phyloP scores from a whole-genome alignment of 768 basidiomycete genomes.

The Cystofilobasidium ferigula region DNA sequence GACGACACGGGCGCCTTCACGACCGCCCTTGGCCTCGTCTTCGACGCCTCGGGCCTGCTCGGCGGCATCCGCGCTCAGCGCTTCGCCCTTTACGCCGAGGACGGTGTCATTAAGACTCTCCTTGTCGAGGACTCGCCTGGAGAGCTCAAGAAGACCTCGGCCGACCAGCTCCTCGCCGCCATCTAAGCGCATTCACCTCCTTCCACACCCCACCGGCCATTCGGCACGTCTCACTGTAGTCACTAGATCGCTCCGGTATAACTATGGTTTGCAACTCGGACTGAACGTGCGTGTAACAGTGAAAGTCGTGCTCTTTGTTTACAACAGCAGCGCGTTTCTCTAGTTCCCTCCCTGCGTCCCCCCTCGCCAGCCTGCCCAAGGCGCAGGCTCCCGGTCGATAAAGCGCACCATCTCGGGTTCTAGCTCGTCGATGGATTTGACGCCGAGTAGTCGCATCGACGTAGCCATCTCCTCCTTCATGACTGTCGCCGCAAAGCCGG shows the following conservation, averaged over 20 bases:
- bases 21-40: slow-evolving; percentile 20
- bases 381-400: slow-evolving; percentile 8
- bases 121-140: slow-evolving; percentile 25
- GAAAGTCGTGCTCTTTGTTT: no score
- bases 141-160: slow-evolving; percentile 24
- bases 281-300: no score
- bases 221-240: no score
- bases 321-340: no score
- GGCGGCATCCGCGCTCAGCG: slow-evolving; percentile 11
- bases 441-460: slow-evolving; percentile 40
- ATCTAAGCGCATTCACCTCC: no score
- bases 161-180: slow-evolving; percentile 21
- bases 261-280: no score
- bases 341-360: no score
- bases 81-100: slow-evolving; percentile 22
- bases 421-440: slow-evolving; percentile 38
- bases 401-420: slow-evolving; percentile 36
- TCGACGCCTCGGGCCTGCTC: slow-evolving; percentile 13
- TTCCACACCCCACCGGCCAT: no score
- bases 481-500: slow-evolving; percentile 30
- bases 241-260: no score
- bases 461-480: slow-evolving; percentile 42
- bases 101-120: slow-evolving; percentile 15
- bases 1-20: slow-evolving; percentile 13
- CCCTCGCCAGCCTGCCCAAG: neutral